These are phyloP conservation scores for Aspergillus clavatus DNA, from an alignment of 2,329 filamentous ascomycete species.

Conservation along the genomic window DNA sequence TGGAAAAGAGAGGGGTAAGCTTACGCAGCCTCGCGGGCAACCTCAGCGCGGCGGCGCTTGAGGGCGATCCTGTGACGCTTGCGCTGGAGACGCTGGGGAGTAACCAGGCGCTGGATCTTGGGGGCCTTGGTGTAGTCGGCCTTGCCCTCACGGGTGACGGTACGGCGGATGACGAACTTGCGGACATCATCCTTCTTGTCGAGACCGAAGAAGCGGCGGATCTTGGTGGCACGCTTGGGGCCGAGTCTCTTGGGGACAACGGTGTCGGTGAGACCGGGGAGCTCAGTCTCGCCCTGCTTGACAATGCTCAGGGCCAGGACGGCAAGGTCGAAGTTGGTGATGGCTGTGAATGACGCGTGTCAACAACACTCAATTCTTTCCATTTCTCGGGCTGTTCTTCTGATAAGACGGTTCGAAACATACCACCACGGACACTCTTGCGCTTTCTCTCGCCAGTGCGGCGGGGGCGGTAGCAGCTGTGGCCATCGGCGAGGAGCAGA, in stretches of 20 bases:
- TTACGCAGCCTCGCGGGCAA: constrained; percentile 98
- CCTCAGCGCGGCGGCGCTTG: constrained; percentile 96
- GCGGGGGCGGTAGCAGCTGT: constrained; percentile 98
- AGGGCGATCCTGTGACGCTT: constrained; percentile 97
- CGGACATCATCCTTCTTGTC: constrained; percentile 99
- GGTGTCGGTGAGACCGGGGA: constrained; percentile 94
- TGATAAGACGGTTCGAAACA: constrained; percentile 9
- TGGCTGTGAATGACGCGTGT: constrained; percentile 55
- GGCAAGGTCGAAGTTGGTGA: constrained; percentile 91
- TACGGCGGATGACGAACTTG: constrained; percentile 99
- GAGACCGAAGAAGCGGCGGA: constrained; percentile 98
- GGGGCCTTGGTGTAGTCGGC: constrained; percentile 99
- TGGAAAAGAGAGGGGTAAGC: constrained; percentile 28
- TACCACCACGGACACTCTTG: constrained; percentile 86
- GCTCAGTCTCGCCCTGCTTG: constrained; percentile 94
- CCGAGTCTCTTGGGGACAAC: constrained; percentile 99
- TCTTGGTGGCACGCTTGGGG: constrained; percentile 99
- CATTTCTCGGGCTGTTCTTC: not conserved
- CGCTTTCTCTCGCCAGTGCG: constrained; percentile 98
- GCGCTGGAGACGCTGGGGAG: constrained; percentile 99
- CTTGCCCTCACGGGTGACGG: constrained; percentile 94
- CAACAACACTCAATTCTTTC: constrained; percentile 9
- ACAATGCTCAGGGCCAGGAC: constrained; percentile 92
- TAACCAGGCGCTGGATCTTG: constrained; percentile 99
- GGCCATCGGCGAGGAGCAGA: constrained; percentile 89